phyloP scores from a whole-genome alignment of 2,329 filamentous ascomycete genomes.

The Arthrobotrys megalospora region DNA sequence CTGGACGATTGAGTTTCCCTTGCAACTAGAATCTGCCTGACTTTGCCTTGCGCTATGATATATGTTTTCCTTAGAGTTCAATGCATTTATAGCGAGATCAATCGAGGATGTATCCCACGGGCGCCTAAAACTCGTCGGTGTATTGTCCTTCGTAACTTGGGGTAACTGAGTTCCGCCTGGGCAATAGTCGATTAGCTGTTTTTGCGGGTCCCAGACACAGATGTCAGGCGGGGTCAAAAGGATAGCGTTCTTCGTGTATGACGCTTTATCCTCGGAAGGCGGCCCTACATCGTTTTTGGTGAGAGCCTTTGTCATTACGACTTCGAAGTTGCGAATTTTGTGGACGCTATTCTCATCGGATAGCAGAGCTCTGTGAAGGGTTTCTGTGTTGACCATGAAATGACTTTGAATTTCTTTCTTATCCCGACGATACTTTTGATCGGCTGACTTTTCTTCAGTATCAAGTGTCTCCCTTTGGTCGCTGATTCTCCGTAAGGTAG shows the following conservation, averaged over 20 bases:
- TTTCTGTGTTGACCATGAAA: slow-evolving; percentile 35
- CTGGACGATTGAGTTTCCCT: neutral
- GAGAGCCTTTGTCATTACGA: neutral
- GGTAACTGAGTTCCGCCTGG: neutral
- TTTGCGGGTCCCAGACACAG: slow-evolving; percentile 42
- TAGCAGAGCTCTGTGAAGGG: slow-evolving; percentile 17
- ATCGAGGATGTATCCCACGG: slow-evolving; percentile 42
- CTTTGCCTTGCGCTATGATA: neutral
- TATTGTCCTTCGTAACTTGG: neutral
- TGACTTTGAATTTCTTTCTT: slow-evolving; percentile 28
- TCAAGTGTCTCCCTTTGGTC: slow-evolving; percentile 24
- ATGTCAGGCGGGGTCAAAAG: slow-evolving; percentile 18
- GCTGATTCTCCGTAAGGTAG: slow-evolving; percentile 22
- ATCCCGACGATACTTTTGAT: slow-evolving; percentile 24
- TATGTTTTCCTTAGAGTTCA: slow-evolving; percentile 17
- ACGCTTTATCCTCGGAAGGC: neutral
- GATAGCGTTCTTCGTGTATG: neutral
- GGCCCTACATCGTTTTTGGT: neutral
- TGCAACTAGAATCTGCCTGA: neutral
- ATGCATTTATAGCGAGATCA: slow-evolving; percentile 15
- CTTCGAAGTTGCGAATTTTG: neutral
- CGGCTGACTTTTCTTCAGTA: slow-evolving; percentile 24
- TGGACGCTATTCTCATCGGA: neutral
- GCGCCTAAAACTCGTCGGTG: neutral
- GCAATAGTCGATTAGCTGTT: slow-evolving; percentile 38